Evolutionary conservation across 129 eudicot genomes (phyloP), one percentile per base, ranked within the genome.

Genomic region (Artemisia tridentata): DNA sequence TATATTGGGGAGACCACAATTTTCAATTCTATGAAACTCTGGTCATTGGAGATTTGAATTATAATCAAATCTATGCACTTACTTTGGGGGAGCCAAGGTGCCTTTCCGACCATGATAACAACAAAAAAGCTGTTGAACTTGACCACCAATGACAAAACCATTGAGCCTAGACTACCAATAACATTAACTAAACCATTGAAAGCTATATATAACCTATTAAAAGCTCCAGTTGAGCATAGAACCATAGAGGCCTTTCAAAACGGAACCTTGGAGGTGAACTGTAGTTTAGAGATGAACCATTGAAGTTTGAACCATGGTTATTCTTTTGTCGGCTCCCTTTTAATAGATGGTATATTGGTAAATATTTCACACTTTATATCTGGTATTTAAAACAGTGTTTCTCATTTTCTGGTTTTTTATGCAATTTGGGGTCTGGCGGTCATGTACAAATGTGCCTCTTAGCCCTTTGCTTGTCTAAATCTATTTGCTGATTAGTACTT

Each of bases 401-500:
- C n/a, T 54, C 11, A 5, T 27, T 62, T 50, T 13, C n/a, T 27
- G n/a, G 20, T 6, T 12, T 69, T 38, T 15, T 50, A 5, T 19
- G 17, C n/a, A 19, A 55, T 27, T 23, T n/a, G 57, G 58, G 7
- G 56, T 46, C 38, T 55, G 45, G 45, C 11, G 2, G 11, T 57
- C 48, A 20, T n/a, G 31, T 56, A 51, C 31, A 55, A 56, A 19
- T 56, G 67, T 43, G n/a, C 58, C 58, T 23, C 57, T 47, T 62
- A 43, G 20, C 34, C 76, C 19, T 7, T 18, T 20, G 58, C 13
- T 60, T 48, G 31, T 59, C 23, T 72, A 16, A n/a, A 6, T 67
- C 12, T 67, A 21, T 48, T 67, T 67, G 59, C 73, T 17, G 68
- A 43, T 25, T 27, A 62, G 13, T 20, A 31, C 25, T 68, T 48